These are phyloP conservation scores for Flaveria robusta DNA, from an alignment of 129 eudicot species.

Conservation along the genomic window DNA sequence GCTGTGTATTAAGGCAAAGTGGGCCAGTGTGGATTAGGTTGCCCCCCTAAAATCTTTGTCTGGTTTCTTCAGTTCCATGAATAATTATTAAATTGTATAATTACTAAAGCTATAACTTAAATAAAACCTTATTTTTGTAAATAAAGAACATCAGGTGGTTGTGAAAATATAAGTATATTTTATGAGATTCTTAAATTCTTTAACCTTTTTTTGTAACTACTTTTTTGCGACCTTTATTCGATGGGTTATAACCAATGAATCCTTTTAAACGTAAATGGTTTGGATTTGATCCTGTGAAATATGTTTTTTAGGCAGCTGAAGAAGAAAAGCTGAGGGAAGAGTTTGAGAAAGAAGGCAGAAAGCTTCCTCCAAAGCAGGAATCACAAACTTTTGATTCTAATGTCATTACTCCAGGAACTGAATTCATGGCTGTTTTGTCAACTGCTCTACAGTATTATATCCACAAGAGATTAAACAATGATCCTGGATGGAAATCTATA, in stretches of 20 bases:
- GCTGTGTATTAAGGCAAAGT: background rate
- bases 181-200: background rate
- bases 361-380: constrained; percentile 84
- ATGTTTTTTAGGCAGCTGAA: constrained; percentile 76
- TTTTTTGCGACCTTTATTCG: background rate
- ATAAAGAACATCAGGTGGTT: background rate
- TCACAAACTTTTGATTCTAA: constrained; percentile 95
- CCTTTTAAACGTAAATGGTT: background rate
- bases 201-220: background rate
- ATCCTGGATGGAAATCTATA: constrained; percentile 88
- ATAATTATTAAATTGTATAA: background rate
- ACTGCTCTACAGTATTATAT: constrained; percentile 82
- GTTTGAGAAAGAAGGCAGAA: constrained; percentile 91
- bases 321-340: constrained; percentile 87
- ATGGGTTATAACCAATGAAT: background rate
- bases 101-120: background rate
- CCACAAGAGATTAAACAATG: constrained; percentile 81
- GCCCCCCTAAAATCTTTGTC: background rate
- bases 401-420: constrained; percentile 94
- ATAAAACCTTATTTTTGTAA: background rate
- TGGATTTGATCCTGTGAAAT: constrained; percentile 10
- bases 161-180: constrained; percentile 1
- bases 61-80: background rate
- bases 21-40: background rate
- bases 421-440: constrained; percentile 83